Percentiles rank a stretch among this genome's conserved stretches.
These are phyloP conservation scores for Asclepias syriaca DNA, from an alignment of 257 asterid species.

Conservation along the genomic window DNA sequence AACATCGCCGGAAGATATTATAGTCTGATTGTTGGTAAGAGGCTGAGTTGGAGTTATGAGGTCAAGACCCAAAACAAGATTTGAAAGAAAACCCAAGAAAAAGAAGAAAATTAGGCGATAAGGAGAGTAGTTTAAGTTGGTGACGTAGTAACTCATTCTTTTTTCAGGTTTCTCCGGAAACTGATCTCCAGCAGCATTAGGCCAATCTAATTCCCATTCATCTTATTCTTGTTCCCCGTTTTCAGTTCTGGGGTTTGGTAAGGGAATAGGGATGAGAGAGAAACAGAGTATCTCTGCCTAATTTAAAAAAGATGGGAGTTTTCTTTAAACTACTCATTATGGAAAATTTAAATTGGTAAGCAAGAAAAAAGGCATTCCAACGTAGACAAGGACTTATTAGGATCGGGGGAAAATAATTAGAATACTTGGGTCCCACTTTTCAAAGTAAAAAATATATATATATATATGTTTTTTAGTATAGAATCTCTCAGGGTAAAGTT, in stretches of 20 bases:
- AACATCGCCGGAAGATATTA: constrained; percentile 15
- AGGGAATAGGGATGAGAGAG: background rate
- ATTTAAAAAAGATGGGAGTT: background rate
- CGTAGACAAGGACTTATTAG: no score
- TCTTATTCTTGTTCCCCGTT: background rate
- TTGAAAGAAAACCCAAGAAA: constrained; percentile 5
- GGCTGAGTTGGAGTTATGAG: constrained; percentile 24
- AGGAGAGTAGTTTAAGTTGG: background rate
- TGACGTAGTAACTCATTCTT: constrained; percentile 17
- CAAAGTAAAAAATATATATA: no score
- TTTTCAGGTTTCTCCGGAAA: background rate
- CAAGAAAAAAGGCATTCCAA: no score
- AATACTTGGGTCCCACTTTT: no score
- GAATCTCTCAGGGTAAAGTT: background rate
- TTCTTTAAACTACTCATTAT: no score
- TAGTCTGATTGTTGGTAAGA: constrained; percentile 22
- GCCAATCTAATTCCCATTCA: constrained; percentile 7
- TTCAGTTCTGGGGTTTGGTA: constrained; percentile 1
- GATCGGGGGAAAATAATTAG: no score
- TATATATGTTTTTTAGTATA: background rate
- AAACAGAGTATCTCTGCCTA: background rate
- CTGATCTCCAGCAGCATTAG: constrained; percentile 10
- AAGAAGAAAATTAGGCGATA: background rate
- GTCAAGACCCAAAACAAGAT: constrained; percentile 16
- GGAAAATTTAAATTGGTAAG: no score